Conservation (phyloP, 371 early-diverging fungal genomes). For the Batkoa obscura region DNA sequence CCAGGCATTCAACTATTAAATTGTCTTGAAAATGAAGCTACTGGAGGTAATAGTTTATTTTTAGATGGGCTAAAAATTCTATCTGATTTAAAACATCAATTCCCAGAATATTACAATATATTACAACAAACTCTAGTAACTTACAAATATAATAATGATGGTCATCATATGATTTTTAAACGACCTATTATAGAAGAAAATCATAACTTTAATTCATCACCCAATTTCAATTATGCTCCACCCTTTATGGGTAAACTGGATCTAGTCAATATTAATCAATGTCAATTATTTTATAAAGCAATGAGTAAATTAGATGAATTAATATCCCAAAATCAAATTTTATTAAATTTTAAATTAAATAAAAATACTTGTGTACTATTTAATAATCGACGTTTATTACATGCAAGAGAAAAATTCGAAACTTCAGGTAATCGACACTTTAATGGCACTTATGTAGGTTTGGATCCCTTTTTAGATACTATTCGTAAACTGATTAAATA, state of each 20-base stretch:
- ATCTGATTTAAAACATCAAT: slow-evolving; percentile 22
- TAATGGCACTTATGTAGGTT: no score
- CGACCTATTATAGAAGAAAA: slow-evolving; percentile 47
- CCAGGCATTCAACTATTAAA: slow-evolving; percentile 75
- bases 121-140: slow-evolving; percentile 41
- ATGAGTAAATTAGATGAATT: slow-evolving; percentile 40
- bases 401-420: slow-evolving; percentile 50
- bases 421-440: no score
- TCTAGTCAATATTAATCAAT: slow-evolving; percentile 16
- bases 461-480: no score
- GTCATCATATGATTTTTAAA: slow-evolving; percentile 46
- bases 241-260: slow-evolving; percentile 79
- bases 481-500: no score
- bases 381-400: slow-evolving; percentile 65
- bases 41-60: slow-evolving; percentile 62
- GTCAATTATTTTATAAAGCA: slow-evolving; percentile 45
- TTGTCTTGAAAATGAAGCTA: slow-evolving; percentile 53
- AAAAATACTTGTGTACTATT: slow-evolving; percentile 62
- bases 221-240: slow-evolving; percentile 55
- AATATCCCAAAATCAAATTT: slow-evolving; percentile 30
- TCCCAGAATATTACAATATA: slow-evolving; percentile 39
- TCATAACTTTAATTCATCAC: slow-evolving; percentile 14
- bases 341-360: slow-evolving; percentile 40
- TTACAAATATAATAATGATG: slow-evolving; percentile 66
- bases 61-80: slow-evolving; percentile 58